Base-by-base conservation (phyloP, 2,329 filamentous ascomycete species). In the Phaeosphaeria sp. region DNA sequence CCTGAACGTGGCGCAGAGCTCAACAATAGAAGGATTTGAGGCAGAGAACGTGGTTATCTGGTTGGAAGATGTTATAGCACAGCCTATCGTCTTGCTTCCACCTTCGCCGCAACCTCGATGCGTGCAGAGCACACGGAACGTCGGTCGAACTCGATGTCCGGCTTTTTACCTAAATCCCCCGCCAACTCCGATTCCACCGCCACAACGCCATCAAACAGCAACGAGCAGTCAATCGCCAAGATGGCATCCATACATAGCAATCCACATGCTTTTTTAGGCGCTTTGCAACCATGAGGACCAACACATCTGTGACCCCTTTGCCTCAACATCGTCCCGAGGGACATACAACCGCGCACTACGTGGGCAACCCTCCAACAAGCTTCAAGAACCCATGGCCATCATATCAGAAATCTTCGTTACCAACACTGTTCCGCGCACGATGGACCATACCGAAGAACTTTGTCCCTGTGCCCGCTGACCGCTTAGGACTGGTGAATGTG, bases 381-480 rank as follows among this genome's bases (percentile, higher is more conserved):
- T 84, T 84, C 72, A 73, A 68, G 25, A 84, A 84, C 59, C 82
- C 82, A 15, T 84, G 82, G 82, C 78, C 80, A 20, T 83, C 81
- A 2, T 76, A 76, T 53, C 61, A 62, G 10, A 67, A 67, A 22
- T 60, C 66, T 2, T 61, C 68, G 17, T 41, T 77, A 1, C 20
- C 64, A 5, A 58, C 69, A 1, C 55, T 72, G 6, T 53, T 82
- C 30, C 71, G 77, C 25, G 69, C 72, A 9, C 74, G 78, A 10
- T 77, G 81, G 55, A 73, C 52, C 4, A 66, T 72, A 1, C 73
- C 78, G 11, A 78, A 78, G 50, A 80, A 82, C 58, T 81, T 79
- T 53, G 77, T 82, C 0, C 81, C 82, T 9, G 77, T 84, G 0
- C 82, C 82, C 0, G 62, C 70, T 13, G 67, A 72, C 18, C 75